Evolutionary conservation across 768 basidiomycete genomes (phyloP).

Genomic region (Strobilomyces confusus): DNA sequence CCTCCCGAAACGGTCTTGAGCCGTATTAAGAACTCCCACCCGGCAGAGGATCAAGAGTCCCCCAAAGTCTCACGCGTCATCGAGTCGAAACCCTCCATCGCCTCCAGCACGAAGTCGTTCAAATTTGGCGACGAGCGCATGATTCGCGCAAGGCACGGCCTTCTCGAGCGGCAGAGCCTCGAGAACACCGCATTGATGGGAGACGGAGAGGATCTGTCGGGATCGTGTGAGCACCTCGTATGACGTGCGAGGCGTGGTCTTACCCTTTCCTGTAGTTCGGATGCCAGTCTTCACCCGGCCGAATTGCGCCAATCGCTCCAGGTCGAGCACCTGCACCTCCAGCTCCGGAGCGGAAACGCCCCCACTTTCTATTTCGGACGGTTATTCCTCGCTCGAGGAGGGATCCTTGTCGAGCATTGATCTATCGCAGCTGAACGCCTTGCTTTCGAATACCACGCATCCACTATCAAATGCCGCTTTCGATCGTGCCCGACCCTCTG

Average conservation of each 20-base stretch:
- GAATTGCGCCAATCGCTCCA: constrained; percentile 44
- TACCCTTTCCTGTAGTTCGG: constrained; percentile 32
- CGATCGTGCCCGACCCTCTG: constrained; percentile 38
- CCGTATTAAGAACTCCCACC: constrained; percentile 27
- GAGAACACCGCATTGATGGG: constrained; percentile 64
- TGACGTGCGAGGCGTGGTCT: not conserved
- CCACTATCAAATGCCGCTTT: constrained; percentile 44
- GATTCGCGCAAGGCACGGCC: constrained; percentile 58
- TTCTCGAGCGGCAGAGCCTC: constrained; percentile 61
- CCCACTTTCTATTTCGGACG: constrained; percentile 65
- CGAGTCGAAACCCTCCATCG: constrained; percentile 59
- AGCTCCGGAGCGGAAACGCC: constrained; percentile 70
- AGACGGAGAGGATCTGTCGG: constrained; percentile 56
- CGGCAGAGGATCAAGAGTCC: constrained; percentile 29
- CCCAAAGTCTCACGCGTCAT: constrained; percentile 44
- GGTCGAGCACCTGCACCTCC: constrained; percentile 66
- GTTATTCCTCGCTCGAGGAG: constrained; percentile 59
- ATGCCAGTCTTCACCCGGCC: constrained; percentile 64
- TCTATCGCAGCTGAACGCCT: constrained; percentile 52
- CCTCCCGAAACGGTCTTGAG: constrained; percentile 33
- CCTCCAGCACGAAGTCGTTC: constrained; percentile 52
- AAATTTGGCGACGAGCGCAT: constrained; percentile 67
- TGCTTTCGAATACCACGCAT: constrained; percentile 53
- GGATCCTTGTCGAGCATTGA: constrained; percentile 80
- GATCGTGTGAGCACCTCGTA: constrained; percentile 43